Base-by-base conservation (phyloP, 169 alveolate species). In the Plasmodium gallinaceum region DNA sequence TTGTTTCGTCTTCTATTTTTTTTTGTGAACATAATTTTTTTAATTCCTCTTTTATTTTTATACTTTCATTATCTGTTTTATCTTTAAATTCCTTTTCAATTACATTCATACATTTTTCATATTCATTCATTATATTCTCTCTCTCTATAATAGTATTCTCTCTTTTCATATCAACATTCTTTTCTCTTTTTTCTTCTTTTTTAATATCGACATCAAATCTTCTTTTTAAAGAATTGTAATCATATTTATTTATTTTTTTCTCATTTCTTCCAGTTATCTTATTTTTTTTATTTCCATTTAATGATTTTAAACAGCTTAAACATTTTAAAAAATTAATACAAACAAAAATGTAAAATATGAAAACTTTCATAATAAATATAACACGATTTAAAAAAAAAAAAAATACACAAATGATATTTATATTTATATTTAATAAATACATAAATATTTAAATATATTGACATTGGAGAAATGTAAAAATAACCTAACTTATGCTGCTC, bases 41-140 rank as follows among this genome's bases (percentile, higher is more conserved):
- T 60, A 86, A 14, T 52, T 86, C 76, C 14, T 70, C 76, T 54
- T 32, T 69, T 14, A 86, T 18, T 61, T 70, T 72, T 54, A 14
- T 14, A 71, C 46, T 65, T 42, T 45, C 92, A 45, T 24, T 7
- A 18, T 61, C 51, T 54, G 22, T 6, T 46, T 76, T 76, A 12
- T 64, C 92, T 12, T 86, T 43, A 37, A 86, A 60, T 51, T 86
- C 71, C 48, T 86, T 70, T 60, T 86, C 92, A 39, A 86, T 61
- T 57, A 71, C 32, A 61, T 51, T 37, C n/a, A 86, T 86, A 20
- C 92, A 86, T 62, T 70, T 58, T 16, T 60, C 42, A 24, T 71
- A 86, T 37, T 70, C 92, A 14, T 66, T 37, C 0, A 58, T 45
- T 74, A 48, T 20, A 24, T 74, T 16, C 22, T 22, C 66, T 46